phyloP scores from a whole-genome alignment of 495 filamentous ascomycete genomes.

The Apodospora peruviana region DNA sequence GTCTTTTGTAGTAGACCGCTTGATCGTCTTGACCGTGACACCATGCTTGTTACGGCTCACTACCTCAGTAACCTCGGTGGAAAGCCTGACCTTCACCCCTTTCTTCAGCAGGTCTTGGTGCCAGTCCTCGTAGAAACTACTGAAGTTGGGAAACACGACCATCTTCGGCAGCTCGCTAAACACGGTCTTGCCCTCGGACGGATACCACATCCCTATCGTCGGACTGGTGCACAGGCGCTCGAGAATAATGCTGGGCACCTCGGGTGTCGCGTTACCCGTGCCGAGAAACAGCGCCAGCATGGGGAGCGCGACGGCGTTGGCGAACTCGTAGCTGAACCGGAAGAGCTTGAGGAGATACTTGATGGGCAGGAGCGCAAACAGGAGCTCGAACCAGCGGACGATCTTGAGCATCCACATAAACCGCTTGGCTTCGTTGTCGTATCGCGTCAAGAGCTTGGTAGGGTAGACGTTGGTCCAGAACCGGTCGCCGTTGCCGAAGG shows the following conservation, averaged over 20 bases:
- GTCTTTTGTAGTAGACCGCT: constrained; percentile 25
- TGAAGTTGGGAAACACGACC: constrained; percentile 75
- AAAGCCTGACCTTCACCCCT: constrained; percentile 60
- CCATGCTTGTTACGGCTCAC: constrained; percentile 52
- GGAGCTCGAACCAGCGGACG: constrained; percentile 62
- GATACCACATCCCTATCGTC: constrained; percentile 74
- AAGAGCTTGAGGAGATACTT: constrained; percentile 63
- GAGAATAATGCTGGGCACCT: constrained; percentile 68
- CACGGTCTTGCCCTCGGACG: constrained; percentile 51
- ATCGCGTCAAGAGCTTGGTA: constrained; percentile 56
- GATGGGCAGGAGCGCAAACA: constrained; percentile 71
- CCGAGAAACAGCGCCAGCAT: constrained; percentile 77
- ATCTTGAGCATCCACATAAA: constrained; percentile 60
- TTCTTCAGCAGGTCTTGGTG: constrained; percentile 50
- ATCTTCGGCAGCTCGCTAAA: constrained; percentile 70
- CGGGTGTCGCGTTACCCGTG: constrained; percentile 72
- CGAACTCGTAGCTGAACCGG: constrained; percentile 68
- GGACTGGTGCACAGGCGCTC: constrained; percentile 71
- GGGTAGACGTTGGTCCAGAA: constrained; percentile 86
- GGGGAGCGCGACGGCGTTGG: constrained; percentile 62
- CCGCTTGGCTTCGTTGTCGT: constrained; percentile 59
- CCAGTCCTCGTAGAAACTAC: constrained; percentile 69
- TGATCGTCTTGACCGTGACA: constrained; percentile 42
- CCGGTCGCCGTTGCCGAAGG: constrained; percentile 69
- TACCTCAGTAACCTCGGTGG: constrained; percentile 55